Evolutionary conservation across 176 grass and related monocot genomes (phyloP).

Genomic region (Cymbopogon citratus): DNA sequence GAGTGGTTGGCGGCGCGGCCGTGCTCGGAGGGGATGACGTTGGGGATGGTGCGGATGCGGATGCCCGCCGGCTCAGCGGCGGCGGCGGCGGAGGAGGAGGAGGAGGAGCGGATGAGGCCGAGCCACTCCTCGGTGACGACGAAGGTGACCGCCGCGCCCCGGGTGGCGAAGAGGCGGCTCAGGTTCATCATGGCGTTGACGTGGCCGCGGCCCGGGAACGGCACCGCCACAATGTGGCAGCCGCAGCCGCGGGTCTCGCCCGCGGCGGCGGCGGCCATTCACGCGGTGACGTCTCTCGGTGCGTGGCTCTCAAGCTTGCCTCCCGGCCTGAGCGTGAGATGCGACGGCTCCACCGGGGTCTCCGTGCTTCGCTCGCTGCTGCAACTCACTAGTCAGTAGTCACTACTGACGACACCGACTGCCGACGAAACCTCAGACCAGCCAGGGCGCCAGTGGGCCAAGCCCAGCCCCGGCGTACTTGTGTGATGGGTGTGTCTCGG

Average conservation of each 20-base stretch:
- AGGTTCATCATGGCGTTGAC: constrained; percentile 67
- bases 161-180: constrained; percentile 40
- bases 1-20: constrained; percentile 43
- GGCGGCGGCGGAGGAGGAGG: background rate
- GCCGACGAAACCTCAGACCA: too few species aligned
- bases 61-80: constrained; percentile 17
- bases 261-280: background rate
- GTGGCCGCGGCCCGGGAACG: constrained; percentile 64
- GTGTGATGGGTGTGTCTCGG: too few species aligned
- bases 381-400: too few species aligned
- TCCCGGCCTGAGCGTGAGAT: too few species aligned
- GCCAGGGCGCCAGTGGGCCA: too few species aligned
- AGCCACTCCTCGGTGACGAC: constrained; percentile 72
- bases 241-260: background rate
- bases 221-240: constrained; percentile 56
- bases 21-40: constrained; percentile 65
- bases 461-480: too few species aligned
- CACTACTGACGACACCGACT: too few species aligned
- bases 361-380: too few species aligned
- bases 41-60: constrained; percentile 51
- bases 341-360: too few species aligned
- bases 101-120: constrained; percentile 36
- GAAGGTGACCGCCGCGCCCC: constrained; percentile 43
- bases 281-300: background rate
- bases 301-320: background rate